These are phyloP conservation scores for Moesziomyces sp. DNA, from an alignment of 1,284 basidiomycete genomes.

Conservation along the genomic window DNA sequence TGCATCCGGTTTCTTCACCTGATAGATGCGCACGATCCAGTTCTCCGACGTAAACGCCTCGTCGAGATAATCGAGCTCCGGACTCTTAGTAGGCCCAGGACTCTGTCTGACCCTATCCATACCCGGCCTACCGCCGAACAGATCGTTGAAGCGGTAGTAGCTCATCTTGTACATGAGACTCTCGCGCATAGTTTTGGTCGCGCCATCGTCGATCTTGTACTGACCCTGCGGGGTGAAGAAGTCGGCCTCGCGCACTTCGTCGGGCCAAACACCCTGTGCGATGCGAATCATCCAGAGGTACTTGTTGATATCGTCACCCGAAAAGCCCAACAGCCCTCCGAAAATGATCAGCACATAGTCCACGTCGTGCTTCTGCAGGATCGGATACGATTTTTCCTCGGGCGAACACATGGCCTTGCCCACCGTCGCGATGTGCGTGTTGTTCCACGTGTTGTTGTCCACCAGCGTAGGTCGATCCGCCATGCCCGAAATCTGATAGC, in stretches of 20 bases:
- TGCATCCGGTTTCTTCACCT: slow-evolving; percentile 93
- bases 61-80: slow-evolving; percentile 62
- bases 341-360: slow-evolving; percentile 98
- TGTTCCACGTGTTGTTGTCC: slow-evolving; percentile 99
- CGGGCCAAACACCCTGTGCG: slow-evolving; percentile 97
- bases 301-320: slow-evolving; percentile 99
- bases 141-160: slow-evolving; percentile 66
- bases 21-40: slow-evolving; percentile 79
- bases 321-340: slow-evolving; percentile 94
- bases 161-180: slow-evolving; percentile 79
- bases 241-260: slow-evolving; percentile 92
- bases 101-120: slow-evolving; percentile 61
- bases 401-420: slow-evolving; percentile 84
- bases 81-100: slow-evolving; percentile 46
- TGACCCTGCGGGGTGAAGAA: slow-evolving; percentile 96
- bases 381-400: slow-evolving; percentile 96
- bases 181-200: slow-evolving; percentile 90
- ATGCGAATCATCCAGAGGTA: slow-evolving; percentile 89
- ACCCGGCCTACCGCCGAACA: slow-evolving; percentile 68
- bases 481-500: slow-evolving; percentile 99
- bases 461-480: slow-evolving; percentile 96
- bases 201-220: slow-evolving; percentile 89
- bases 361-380: slow-evolving; percentile 95
- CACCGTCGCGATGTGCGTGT: slow-evolving; percentile 73
- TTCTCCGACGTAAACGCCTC: slow-evolving; percentile 67